Evolutionary conservation across 495 filamentous ascomycete species (phyloP), one percentile per base, ranked within the genome.

Genomic region (Aspergillus sparsus): DNA sequence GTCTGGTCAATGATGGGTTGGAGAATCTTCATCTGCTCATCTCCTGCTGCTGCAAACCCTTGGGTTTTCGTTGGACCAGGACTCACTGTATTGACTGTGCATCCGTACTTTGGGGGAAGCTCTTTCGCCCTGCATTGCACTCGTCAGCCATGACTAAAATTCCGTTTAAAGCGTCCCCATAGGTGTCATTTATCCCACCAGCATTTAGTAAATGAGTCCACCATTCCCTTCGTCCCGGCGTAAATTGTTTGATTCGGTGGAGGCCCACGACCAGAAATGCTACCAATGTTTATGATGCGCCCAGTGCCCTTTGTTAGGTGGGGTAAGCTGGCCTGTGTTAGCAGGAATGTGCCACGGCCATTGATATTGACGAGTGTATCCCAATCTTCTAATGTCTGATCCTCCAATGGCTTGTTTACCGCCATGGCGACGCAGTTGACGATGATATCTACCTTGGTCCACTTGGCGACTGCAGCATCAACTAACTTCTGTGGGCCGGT

Each of bases 401-500:
- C 73, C 41, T 75, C 72, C 5, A 77, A 56, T 2, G 72, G 72
- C 10, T 69, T 65, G 36, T 72, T 74, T 16, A 74, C 66, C 12
- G 73, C 72, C 33, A 75, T 37, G 5, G 60, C 75, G n/a, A 75
- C 75, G 52, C 73, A 74, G 58, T 78, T 77, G 36, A 77, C 57
- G 6, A 77, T 34, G 49, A 75, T 75, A 50, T 75, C 71, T 10
- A 77, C 42, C 37, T 64, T 52, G 10, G 54, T 61, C 63, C 64
- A 71, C 52, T 65, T 36, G 2, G 54, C 35, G 1, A 66, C 15
- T 27, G 68, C 62, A 1, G 66, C 58, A 12, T 68, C 58, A 13
- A 68, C 66, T 5, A 71, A 53, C 16, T 54, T 62, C 41, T 65
- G 57, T 16, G 60, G 62, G 1, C 57, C 51, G 1, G 47, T 46